A percentile compares a stretch with the other conserved stretches of the same genome.
phyloP scores from a whole-genome alignment of 768 basidiomycete genomes.

The Hericium alpestre region DNA sequence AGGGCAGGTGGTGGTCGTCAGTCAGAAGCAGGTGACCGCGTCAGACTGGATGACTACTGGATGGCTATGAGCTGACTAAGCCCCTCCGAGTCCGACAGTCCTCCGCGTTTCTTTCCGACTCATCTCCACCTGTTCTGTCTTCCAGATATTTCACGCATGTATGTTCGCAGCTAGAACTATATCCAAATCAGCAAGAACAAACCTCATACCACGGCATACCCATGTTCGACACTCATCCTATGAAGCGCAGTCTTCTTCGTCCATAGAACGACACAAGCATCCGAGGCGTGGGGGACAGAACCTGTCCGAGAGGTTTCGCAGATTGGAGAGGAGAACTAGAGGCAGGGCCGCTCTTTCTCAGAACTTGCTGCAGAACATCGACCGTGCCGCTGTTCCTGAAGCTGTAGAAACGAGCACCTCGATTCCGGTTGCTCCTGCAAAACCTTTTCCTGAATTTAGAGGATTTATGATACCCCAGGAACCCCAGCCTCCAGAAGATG shows the following conservation, averaged over 20 bases:
- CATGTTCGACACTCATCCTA: background rate
- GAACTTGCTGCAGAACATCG: constrained; percentile 14
- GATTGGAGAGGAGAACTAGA: constrained; percentile 44
- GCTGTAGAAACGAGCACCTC: background rate
- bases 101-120: background rate
- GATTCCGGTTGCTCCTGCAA: background rate
- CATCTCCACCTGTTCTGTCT: background rate
- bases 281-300: constrained; percentile 44
- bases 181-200: background rate
- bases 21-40: background rate
- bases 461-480: constrained; percentile 52
- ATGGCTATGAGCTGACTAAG: background rate
- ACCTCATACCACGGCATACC: background rate
- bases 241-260: background rate
- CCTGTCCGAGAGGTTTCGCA: constrained; percentile 42
- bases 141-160: background rate
- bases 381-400: constrained; percentile 1
- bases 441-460: constrained; percentile 26
- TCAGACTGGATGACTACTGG: background rate
- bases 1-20: background rate
- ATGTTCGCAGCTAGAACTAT: background rate
- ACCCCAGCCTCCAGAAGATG: constrained; percentile 52
- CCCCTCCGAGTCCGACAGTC: background rate
- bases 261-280: constrained; percentile 9
- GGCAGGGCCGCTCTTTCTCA: constrained; percentile 29